Evolutionary conservation across 176 grass and related monocot species (phyloP), one percentile per base, ranked within the genome.

Genomic region (Oryza meyeriana): DNA sequence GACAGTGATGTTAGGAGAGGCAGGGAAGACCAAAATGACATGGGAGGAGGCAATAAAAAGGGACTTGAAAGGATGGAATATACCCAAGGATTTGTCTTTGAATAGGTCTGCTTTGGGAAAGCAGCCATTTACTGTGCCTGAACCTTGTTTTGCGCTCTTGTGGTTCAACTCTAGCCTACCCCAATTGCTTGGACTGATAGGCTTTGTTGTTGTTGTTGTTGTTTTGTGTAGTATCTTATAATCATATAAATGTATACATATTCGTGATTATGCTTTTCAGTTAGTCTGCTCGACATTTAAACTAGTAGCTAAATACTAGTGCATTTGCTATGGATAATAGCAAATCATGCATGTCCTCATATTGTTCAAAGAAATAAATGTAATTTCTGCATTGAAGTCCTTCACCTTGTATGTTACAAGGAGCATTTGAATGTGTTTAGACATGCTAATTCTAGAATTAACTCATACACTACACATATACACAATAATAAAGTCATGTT

Each of bases 261-360:
- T 50, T 69, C 25, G 11, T 41, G n/a, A 13, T 61, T 50, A 66
- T 68, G 65, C n/a, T 89, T 89, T 76, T 17, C 73, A 81, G 36
- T 40, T 33, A 61, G 14, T 10, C 50, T 39, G 20, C 47, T 66
- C 29, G 31, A 64, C 44, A 59, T 25, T 59, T 25, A 25, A 59
- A 59, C 55, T 25, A 25, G 2, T 59, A 25, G 12, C 55, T 25
- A 25, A 10, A 59, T 59, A 11, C 22, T 59, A 59, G 55, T 59
- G 9, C 4, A 25, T 59, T 59, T 59, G 8, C 18, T 59, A 41
- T 25, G 20, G 14, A 11, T 24, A 59, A 59, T 25, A 25, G 20
- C 8, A 25, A 59, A 25, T 25, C 22, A 59, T 24, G 55, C 55
- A 59, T 25, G n/a, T 25, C 55, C n/a, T n/a, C n/a, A 25, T 59